These are phyloP conservation scores for Entomophthora muscae DNA, from an alignment of 371 early-diverging fungal species.

Conservation along the genomic window DNA sequence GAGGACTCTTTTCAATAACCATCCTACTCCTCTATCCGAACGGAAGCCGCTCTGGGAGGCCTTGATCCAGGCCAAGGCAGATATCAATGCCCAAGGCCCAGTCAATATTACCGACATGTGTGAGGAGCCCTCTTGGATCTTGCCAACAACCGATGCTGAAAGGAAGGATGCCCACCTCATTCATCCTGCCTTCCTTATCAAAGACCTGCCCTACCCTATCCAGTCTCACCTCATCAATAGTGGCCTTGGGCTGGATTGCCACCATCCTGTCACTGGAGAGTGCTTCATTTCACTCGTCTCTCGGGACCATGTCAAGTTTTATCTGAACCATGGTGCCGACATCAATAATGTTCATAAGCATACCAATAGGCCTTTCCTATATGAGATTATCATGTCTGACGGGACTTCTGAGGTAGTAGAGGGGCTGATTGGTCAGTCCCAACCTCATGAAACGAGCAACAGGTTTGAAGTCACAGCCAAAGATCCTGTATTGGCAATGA, in stretches of 20 bases:
- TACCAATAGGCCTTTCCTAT: neutral
- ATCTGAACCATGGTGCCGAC: neutral
- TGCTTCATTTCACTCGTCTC: too few species aligned
- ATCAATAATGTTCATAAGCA: neutral
- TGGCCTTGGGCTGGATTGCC: neutral
- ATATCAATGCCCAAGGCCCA: constrained; percentile 9
- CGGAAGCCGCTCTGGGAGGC: constrained; percentile 5
- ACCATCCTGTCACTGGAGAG: neutral
- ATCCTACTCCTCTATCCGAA: constrained; percentile 10
- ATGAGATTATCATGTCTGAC: too few species aligned
- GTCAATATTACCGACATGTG: neutral
- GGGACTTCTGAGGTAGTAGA: too few species aligned
- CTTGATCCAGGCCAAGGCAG: constrained; percentile 17
- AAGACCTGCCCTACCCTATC: neutral
- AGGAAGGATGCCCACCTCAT: constrained; percentile 9
- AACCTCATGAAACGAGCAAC: neutral
- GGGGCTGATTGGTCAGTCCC: neutral
- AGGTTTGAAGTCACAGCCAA: constrained; percentile 17
- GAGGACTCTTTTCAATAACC: constrained; percentile 17
- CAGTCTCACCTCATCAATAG: neutral
- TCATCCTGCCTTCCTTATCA: constrained; percentile 17
- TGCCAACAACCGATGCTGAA: neutral
- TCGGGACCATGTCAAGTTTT: neutral
- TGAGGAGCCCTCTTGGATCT: neutral
- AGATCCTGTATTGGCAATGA: constrained; percentile 22